A percentile compares a stretch with the other conserved stretches of the same genome.
These are phyloP conservation scores for Platismatia glauca DNA, from an alignment of 495 filamentous ascomycete species.

Conservation along the genomic window DNA sequence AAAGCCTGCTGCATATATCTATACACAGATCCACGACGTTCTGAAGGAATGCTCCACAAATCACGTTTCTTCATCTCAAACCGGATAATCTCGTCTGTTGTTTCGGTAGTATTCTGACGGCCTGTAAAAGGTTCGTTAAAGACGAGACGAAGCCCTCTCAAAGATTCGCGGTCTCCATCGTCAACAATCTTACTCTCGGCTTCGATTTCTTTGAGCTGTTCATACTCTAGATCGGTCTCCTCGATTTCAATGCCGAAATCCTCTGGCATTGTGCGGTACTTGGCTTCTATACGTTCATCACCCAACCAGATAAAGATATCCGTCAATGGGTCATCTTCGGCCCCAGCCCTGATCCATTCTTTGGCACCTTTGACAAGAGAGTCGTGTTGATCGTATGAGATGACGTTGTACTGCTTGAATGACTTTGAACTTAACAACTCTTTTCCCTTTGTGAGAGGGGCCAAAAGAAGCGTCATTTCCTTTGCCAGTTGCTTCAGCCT, in stretches of 20 bases:
- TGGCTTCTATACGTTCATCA: constrained; percentile 34
- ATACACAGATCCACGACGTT: constrained; percentile 51
- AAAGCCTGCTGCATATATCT: constrained; percentile 41
- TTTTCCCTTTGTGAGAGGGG: constrained; percentile 31
- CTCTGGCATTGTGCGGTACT: constrained; percentile 33
- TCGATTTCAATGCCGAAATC: constrained; percentile 46
- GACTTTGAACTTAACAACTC: constrained; percentile 38
- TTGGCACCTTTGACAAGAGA: constrained; percentile 49
- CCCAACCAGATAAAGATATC: constrained; percentile 58
- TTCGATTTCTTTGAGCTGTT: constrained; percentile 57
- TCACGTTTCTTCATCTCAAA: constrained; percentile 34
- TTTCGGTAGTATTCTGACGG: constrained; percentile 15
- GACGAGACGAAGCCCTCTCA: constrained; percentile 40
- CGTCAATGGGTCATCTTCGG: constrained; percentile 31
- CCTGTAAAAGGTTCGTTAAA: constrained; percentile 45
- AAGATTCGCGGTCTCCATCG: constrained; percentile 45
- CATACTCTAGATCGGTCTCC: constrained; percentile 56
- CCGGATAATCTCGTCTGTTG: constrained; percentile 28
- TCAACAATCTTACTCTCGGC: constrained; percentile 42
- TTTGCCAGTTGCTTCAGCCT: constrained; percentile 39
- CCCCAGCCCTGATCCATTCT: constrained; percentile 39
- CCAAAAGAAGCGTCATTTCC: constrained; percentile 40
- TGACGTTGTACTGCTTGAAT: constrained; percentile 45
- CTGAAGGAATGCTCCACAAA: constrained; percentile 47
- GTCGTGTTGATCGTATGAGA: constrained; percentile 51